Conservation (phyloP, 495 filamentous ascomycete species). For the Neurospora pannonica region DNA sequence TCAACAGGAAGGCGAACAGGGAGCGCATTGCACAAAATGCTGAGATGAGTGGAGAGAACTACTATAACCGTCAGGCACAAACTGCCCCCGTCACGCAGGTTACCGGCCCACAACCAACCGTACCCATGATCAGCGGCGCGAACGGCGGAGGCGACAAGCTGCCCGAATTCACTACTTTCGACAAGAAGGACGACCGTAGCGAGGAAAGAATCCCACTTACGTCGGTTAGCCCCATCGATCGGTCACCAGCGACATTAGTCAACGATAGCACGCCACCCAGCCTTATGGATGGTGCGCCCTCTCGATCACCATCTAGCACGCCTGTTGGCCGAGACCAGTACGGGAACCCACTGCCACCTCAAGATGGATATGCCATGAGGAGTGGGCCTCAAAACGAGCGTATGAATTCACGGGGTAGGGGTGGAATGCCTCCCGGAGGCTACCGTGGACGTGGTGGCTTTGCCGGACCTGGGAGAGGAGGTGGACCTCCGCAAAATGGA, state of each 20-base stretch:
- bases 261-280: constrained; percentile 26
- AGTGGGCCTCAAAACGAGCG: constrained; percentile 53
- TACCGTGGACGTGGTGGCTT: constrained; percentile 47
- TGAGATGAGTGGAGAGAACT: constrained; percentile 91
- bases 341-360: constrained; percentile 51
- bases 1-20: constrained; percentile 83
- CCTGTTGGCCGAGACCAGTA: constrained; percentile 50
- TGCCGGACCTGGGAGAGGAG: constrained; percentile 31
- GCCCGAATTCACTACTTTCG: constrained; percentile 71
- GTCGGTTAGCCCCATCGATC: constrained; percentile 45
- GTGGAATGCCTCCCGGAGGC: constrained; percentile 41
- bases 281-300: constrained; percentile 16
- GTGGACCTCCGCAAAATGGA: constrained; percentile 23
- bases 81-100: constrained; percentile 28
- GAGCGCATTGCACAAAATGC: constrained; percentile 86
- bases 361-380: constrained; percentile 40
- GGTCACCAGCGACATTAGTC: constrained; percentile 29
- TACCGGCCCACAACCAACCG: constrained; percentile 41
- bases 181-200: constrained; percentile 49
- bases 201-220: constrained; percentile 86
- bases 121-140: constrained; percentile 44
- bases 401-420: constrained; percentile 45
- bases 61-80: constrained; percentile 64
- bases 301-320: constrained; percentile 27
- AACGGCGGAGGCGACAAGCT: constrained; percentile 46